These are phyloP conservation scores for Boletus vermiculosoides DNA, from an alignment of 768 basidiomycete species.

Conservation along the genomic window DNA sequence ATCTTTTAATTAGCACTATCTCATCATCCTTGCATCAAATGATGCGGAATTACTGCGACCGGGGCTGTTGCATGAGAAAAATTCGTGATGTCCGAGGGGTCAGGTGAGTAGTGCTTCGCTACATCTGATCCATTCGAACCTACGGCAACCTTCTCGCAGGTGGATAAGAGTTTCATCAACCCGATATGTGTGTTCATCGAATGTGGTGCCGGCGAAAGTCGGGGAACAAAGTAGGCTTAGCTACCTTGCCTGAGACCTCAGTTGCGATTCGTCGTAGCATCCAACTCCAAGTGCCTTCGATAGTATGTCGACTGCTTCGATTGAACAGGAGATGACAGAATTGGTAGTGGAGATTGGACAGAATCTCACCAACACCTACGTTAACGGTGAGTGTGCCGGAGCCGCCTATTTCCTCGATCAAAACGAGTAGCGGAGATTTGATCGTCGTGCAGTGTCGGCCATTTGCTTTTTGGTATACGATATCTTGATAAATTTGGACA, in stretches of 20 bases:
- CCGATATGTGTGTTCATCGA: not conserved
- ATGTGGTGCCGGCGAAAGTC: not conserved
- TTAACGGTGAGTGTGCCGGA: not conserved
- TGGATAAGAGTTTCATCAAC: not conserved
- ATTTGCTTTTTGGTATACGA: not conserved
- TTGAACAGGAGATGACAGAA: not conserved
- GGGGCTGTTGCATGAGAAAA: not conserved
- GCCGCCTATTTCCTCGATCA: not conserved
- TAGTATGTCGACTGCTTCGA: not conserved
- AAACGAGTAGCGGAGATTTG: no score
- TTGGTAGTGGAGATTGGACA: not conserved
- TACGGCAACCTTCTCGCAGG: not conserved
- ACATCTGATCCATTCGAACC: not conserved
- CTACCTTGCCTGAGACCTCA: not conserved
- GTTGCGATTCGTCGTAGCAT: not conserved
- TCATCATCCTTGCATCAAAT: not conserved
- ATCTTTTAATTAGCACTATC: not conserved
- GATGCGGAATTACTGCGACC: not conserved
- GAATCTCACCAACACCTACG: not conserved
- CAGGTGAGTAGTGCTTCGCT: not conserved
- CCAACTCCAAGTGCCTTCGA: not conserved
- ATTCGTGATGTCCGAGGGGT: no score
- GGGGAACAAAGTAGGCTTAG: not conserved
- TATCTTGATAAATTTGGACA: conserved; percentile 5
- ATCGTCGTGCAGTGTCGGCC: not conserved